Evolutionary conservation across 768 basidiomycete species (phyloP).

Genomic region (Naganishia onofrii): DNA sequence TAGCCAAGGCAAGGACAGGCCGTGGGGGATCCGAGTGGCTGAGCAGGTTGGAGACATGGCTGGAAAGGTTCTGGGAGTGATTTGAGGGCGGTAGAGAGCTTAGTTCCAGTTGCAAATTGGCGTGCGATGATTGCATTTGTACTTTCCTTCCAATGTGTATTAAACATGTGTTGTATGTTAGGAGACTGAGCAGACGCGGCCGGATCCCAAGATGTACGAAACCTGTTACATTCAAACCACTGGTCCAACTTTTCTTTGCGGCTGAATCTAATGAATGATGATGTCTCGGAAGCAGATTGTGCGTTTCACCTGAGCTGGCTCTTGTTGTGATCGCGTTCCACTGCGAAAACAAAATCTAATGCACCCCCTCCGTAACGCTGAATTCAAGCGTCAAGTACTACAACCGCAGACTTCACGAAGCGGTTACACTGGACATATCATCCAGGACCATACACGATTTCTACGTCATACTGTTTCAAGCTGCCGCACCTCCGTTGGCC

Average conservation of each 20-base stretch:
- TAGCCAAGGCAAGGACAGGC: not conserved
- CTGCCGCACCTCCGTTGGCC: not conserved
- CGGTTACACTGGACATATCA: not conserved
- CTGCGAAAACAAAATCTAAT: not conserved
- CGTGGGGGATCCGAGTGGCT: constrained; percentile 8
- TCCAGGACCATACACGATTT: not conserved
- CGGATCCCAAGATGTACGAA: too few species aligned
- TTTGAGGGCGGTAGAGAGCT: too few species aligned
- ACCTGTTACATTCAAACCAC: too few species aligned
- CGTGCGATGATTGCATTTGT: not conserved
- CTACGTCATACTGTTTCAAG: not conserved
- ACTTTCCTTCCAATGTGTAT: too few species aligned
- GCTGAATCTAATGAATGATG: not conserved
- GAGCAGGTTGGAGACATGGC: constrained; percentile 22
- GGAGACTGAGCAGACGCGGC: not conserved
- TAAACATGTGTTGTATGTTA: too few species aligned
- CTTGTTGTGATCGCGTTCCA: not conserved
- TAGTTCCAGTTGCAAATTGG: not conserved
- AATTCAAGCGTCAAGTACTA: not conserved
- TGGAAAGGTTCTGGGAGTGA: constrained; percentile 21
- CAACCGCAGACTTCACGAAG: not conserved
- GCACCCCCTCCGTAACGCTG: not conserved
- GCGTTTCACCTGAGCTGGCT: constrained; percentile 8
- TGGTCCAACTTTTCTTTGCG: too few species aligned
- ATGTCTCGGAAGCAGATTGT: constrained; percentile 10